Base-by-base conservation (phyloP, 805 yeast genomes). In the Candida ipomoeae region DNA sequence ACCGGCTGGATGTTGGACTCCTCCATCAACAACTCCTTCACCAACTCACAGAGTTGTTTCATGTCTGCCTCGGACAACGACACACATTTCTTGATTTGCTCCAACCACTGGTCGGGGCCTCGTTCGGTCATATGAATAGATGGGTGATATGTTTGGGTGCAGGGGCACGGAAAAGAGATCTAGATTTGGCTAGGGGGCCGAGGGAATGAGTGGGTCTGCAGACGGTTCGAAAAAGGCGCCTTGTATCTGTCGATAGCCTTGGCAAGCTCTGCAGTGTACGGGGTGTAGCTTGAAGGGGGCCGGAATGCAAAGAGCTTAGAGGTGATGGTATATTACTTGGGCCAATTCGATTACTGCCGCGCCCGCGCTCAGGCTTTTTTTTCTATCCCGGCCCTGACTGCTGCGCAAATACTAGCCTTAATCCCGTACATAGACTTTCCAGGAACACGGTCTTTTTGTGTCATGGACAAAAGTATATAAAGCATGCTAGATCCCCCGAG, bases 71-170 rank as follows among this genome's bases (percentile, higher is more conserved):
- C 99, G 1, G 89, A 85, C 49, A 92, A 73, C 18, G 95, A 84
- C 61, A 87, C 85, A 72, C 98, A 94, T 63, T 89, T 87, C 64
- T 85, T 86, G 63, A 92, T 87, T 58, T 87, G 91, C 68, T 92
- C 98, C 55, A 92, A 80, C 99, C 99, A 94, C 62, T 83, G 88
- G 62, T 94, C 97, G 21, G 98, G 98, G 40, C 96, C 96, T 68
- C 89, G 73, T 65, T 82, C 88, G 37, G 73, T 70, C 86, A 82
- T 26, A 26, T 82, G 21, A 35, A 17, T 33, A n/a, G 17, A n/a
- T 14, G 18, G 55, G 65, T 34, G 45, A 32, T 42, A 31, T 32
- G 18, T 20, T 33, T 11, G 20, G 15, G 32, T 39, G 32, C 42
- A 39, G 18, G 32, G n/a, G 18, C 26, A 20, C 15, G 17, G 17